Evolutionary conservation across 164 flowering plant genomes (phyloP).

Genomic region (Umbilicus rupestris): DNA sequence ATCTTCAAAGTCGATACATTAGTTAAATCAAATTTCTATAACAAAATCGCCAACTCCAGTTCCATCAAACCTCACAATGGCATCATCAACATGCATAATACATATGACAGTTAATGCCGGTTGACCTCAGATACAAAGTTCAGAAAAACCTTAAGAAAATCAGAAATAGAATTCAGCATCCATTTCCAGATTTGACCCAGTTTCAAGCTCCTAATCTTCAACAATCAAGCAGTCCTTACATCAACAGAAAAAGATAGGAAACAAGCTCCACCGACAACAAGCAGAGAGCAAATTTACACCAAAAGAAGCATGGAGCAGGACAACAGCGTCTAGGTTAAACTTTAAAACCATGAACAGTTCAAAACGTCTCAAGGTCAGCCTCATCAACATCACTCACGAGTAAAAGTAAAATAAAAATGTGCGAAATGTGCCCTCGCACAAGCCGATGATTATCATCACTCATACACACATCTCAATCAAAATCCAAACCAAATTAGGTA

Average conservation of each 20-base stretch:
- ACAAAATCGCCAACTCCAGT: not conserved
- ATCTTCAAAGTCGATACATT: not conserved
- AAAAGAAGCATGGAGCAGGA: not conserved
- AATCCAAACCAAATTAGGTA: too few species aligned
- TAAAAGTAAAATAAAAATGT: not conserved
- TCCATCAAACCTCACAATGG: not conserved
- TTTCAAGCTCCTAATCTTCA: not conserved
- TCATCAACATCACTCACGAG: not conserved
- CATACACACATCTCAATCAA: too few species aligned
- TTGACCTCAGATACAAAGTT: too few species aligned
- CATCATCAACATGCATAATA: not conserved
- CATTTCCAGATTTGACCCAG: not conserved
- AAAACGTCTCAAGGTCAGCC: not conserved
- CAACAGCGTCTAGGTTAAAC: not conserved
- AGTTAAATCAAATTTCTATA: not conserved
- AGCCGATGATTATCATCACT: not conserved
- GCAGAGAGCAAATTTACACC: not conserved
- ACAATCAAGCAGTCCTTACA: too few species aligned
- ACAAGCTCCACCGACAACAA: not conserved
- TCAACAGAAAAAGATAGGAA: not conserved
- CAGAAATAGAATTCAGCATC: not conserved
- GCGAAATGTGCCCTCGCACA: not conserved
- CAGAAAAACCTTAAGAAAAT: not conserved
- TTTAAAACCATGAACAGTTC: not conserved
- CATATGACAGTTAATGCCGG: not conserved